Base-by-base conservation (phyloP, 495 filamentous ascomycete genomes). In the Xylaria scruposa region DNA sequence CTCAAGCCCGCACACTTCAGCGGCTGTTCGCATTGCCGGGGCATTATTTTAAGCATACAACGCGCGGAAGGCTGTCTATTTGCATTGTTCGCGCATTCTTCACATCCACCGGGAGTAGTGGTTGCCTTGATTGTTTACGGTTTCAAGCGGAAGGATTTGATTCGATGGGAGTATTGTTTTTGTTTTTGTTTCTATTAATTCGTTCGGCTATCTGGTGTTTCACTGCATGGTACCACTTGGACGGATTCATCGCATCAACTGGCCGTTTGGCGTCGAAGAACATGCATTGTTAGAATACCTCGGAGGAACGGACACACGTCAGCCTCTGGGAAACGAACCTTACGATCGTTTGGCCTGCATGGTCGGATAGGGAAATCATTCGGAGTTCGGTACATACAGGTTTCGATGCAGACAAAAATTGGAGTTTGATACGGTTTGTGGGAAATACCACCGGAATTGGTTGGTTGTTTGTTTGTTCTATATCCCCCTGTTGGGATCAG, bases 261-360 rank as follows among this genome's bases (percentile, higher is more conserved):
- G 42, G 42, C 62, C 42, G 61, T 46, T 31, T 49, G 62, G 62
- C 24, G 62, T 65, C 21, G 42, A 40, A 31, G 42, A 47, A 44
- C n/a, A 47, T 31, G 58, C 58, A 65, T 65, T 49, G 42, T 65
- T 49, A 65, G 26, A 65, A 44, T 65, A 26, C 24, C 59, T 19
- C 5, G 36, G 61, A 46, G 36, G 31, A 36, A 10, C 54, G 54
- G 29, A 36, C 13, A 17, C 3, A 3, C 38, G 36, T 62, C 36
- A 33, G n/a, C 40, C 24, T 44, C 40, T 17, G n/a, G 36, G 62
- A 51, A 51, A 46, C 7, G 33, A 61, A 10, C 40, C 31, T 61
- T 29, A 61, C 33, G 31, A 40, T 61, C 54, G 29, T 59, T 59
- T 59, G 31, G 54, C 29, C 54, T 59, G 54, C 3, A 59, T 36